These are phyloP conservation scores for Penium margaritaceum DNA, from an alignment of 139 green algal species.

Conservation along the genomic window DNA sequence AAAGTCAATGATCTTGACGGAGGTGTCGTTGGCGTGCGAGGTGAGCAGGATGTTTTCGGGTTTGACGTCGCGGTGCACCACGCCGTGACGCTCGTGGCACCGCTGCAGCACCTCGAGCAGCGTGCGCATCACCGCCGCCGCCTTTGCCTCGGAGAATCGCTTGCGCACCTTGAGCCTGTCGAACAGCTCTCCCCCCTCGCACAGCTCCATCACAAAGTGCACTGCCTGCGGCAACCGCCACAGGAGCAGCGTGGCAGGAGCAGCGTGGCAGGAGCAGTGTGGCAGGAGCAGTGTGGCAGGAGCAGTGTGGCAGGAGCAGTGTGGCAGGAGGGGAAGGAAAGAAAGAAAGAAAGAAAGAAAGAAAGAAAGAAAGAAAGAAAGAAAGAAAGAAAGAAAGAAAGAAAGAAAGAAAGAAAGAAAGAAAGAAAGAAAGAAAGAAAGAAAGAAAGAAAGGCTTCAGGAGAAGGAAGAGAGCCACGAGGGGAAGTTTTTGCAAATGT, in stretches of 20 bases:
- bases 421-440: too few species aligned
- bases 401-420: too few species aligned
- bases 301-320: too few species aligned
- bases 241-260: not conserved
- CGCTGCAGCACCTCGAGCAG: slow-evolving; percentile 80
- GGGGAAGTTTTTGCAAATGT: too few species aligned
- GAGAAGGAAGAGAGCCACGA: too few species aligned
- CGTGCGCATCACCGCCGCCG: slow-evolving; percentile 69
- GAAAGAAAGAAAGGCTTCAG: too few species aligned
- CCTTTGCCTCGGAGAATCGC: slow-evolving; percentile 76
- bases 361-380: too few species aligned
- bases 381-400: too few species aligned
- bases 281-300: too few species aligned
- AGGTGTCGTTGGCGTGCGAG: slow-evolving; percentile 51
- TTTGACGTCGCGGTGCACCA: slow-evolving; percentile 31
- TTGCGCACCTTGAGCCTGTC: slow-evolving; percentile 69
- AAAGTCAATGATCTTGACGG: slow-evolving; percentile 88
- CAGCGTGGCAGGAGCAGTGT: not conserved
- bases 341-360: too few species aligned
- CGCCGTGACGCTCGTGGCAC: slow-evolving; percentile 14
- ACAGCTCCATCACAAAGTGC: slow-evolving; percentile 74
- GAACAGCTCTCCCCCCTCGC: slow-evolving; percentile 87
- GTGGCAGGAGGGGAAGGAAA: too few species aligned
- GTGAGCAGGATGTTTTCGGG: slow-evolving; percentile 82
- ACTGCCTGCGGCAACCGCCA: slow-evolving; percentile 50